phyloP scores from a whole-genome alignment of 495 filamentous ascomycete species.

The Friedmanniomyces simplex region DNA sequence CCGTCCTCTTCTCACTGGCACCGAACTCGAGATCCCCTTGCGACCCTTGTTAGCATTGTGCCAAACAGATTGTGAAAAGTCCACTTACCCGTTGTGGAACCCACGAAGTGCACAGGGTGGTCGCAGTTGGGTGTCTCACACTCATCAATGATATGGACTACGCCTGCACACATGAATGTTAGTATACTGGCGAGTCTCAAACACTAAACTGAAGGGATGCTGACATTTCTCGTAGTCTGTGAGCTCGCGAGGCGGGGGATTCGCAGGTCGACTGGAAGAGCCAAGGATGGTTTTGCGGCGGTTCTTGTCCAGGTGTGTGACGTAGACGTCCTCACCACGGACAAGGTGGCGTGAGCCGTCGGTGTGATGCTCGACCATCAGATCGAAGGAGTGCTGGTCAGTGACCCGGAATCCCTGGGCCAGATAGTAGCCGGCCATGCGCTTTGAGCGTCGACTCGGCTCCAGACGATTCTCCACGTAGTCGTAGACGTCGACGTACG shows the following conservation, averaged over 20 bases:
- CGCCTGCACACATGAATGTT: background rate
- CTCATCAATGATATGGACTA: background rate
- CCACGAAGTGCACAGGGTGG: conserved; percentile 5
- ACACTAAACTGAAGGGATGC: background rate
- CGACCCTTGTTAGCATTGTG: background rate
- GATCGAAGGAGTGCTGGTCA: background rate
- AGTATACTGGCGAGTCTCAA: background rate
- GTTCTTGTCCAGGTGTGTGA: background rate
- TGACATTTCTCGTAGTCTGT: conserved; percentile 7
- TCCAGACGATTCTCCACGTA: background rate
- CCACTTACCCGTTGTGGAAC: background rate
- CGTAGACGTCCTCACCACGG: background rate
- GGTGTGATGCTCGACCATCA: background rate
- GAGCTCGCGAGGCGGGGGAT: background rate
- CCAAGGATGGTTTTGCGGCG: background rate
- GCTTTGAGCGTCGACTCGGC: background rate
- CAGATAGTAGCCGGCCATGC: background rate
- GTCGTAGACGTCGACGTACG: background rate
- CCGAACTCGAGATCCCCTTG: background rate
- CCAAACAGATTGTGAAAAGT: background rate
- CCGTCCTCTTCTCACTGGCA: background rate
- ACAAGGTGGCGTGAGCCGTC: background rate
- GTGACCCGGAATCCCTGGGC: background rate
- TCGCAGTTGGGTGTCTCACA: conserved; percentile 5
- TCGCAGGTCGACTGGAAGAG: background rate